A percentile compares a stretch with the other conserved stretches of the same genome.
Conservation (phyloP, 129 eudicot genomes). For the Chrysanthemum seticuspe region DNA sequence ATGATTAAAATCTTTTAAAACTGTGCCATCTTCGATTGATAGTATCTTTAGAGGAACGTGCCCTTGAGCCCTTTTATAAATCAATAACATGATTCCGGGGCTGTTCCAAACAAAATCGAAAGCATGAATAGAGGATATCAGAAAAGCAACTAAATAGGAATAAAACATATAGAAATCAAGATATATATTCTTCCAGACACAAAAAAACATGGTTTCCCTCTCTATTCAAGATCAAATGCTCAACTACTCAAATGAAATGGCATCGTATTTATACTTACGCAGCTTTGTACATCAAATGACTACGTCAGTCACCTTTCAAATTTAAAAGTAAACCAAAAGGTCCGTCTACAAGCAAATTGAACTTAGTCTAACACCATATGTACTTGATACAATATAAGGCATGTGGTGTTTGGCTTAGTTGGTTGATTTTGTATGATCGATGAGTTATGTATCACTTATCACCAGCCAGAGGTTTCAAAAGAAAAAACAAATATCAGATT, state of each 20-base stretch:
- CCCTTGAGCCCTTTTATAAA: conserved; percentile 34
- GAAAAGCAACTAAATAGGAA: conserved; percentile 3
- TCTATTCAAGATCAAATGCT: neutral
- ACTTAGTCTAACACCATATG: neutral
- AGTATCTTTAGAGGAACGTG: conserved; percentile 46
- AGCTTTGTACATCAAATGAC: neutral
- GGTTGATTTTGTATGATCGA: too few relatives aligned
- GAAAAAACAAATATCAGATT: too few relatives aligned
- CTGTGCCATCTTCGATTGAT: conserved; percentile 46
- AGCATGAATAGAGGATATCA: neutral
- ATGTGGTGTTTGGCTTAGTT: too few relatives aligned
- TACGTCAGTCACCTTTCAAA: neutral
- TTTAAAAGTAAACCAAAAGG: neutral
- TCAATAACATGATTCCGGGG: conserved; percentile 47
- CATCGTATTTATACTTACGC: neutral
- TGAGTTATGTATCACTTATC: too few relatives aligned
- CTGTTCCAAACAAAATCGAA: conserved; percentile 18
- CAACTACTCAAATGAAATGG: conserved; percentile 10
- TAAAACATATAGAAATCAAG: neutral
- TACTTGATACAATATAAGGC: neutral
- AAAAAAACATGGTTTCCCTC: neutral
- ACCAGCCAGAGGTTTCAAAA: too few relatives aligned
- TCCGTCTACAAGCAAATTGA: neutral
- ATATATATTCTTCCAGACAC: neutral
- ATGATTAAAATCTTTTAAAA: conserved; percentile 49